A percentile compares a stretch with the other conserved stretches of the same genome.
phyloP scores from a whole-genome alignment of 495 filamentous ascomycete genomes.

The Mycothermus thermophilus region DNA sequence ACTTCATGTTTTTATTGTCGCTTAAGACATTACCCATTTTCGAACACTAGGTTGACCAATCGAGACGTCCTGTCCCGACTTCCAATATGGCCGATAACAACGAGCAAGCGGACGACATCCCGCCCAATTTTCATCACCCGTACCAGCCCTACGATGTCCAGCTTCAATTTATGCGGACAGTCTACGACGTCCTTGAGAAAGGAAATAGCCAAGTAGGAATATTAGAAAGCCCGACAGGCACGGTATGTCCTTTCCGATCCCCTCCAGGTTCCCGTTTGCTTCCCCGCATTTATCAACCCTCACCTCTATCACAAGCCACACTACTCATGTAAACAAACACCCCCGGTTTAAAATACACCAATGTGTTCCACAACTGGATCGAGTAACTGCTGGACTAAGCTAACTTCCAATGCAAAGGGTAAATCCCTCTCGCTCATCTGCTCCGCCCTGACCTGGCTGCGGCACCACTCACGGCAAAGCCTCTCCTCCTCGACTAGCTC shows the following conservation, averaged over 20 bases:
- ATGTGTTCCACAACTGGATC: too few relatives aligned
- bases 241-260: constrained; percentile 35
- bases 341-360: too few relatives aligned
- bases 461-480: constrained; percentile 58
- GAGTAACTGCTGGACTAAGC: too few relatives aligned
- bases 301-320: too few relatives aligned
- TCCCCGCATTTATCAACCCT: too few relatives aligned
- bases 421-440: constrained; percentile 96
- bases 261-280: too few relatives aligned
- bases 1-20: too few relatives aligned
- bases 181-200: constrained; percentile 69
- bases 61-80: too few relatives aligned
- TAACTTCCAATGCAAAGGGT: constrained; percentile 39
- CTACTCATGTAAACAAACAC: constrained; percentile 8
- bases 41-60: too few relatives aligned
- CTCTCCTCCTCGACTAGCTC: constrained; percentile 39
- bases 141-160: constrained; percentile 88
- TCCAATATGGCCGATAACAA: too few relatives aligned
- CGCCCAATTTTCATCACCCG: constrained; percentile 95
- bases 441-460: constrained; percentile 82
- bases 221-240: constrained; percentile 84
- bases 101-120: too few relatives aligned
- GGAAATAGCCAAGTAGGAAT: constrained; percentile 71
- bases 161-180: constrained; percentile 71
- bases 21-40: too few relatives aligned